Base-by-base conservation (phyloP, 495 filamentous ascomycete species). In the Lepidopterella palustris region DNA sequence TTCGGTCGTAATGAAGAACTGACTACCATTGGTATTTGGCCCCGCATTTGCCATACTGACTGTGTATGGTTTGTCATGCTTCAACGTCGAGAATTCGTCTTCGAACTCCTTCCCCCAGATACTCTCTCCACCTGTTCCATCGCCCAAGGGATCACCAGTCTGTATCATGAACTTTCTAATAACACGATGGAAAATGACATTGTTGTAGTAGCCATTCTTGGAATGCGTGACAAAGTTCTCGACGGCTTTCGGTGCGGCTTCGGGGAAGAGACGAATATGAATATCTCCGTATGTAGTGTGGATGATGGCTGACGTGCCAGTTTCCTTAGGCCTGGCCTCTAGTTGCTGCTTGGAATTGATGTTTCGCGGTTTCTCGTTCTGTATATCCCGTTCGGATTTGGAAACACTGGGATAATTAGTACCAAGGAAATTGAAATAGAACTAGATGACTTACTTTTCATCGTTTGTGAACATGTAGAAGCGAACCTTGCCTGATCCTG, bases 381-480 rank as follows among this genome's bases (percentile, higher is more conserved):
- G 90, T 23, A 97, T 77, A 69, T 98, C 93, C 62, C 93, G 87
- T 27, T 86, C 84, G 9, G 87, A 87, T 71, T 93, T 95, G 58
- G 85, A 86, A 58, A 95, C 81, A 20, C 66, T 70, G 53, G 10
- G 21, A 32, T 15, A 20, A 29, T 61, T 26, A 50, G 59, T 28
- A 15, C 5, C 48, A n/a, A 21, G 42, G 10, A 39, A 25, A 21
- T 8, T 25, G 0, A 50, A 10, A 10, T 1, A 15, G 18, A 1
- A 0, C 18, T 20, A 32, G 28, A 29, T n/a, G 10, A 35, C 60
- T 55, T 60, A 67, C 4, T 90, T 82, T 18, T 85, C 82, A 20
- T 95, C 89, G 73, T 96, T 95, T 55, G 88, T 96, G 74, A 96
- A 99, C 80, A 97, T 89, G 79, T 97, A 99, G 78, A 99, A 99